Conservation (phyloP, 2,329 filamentous ascomycete species). For the Exophiala calicioides region DNA sequence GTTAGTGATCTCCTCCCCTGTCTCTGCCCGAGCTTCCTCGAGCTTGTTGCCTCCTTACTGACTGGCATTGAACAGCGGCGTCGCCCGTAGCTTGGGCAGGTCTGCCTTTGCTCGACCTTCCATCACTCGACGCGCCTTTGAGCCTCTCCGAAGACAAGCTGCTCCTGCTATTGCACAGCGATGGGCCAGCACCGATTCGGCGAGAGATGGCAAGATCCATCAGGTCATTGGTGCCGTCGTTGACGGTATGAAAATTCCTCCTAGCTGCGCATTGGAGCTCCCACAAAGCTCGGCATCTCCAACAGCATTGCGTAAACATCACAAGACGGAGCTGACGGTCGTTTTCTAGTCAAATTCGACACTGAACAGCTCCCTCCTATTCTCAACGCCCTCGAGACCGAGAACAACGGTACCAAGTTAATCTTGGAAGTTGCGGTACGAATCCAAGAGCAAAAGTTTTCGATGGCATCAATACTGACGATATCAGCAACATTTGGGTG, state of each 20-base stretch:
- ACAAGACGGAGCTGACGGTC: conserved; percentile 21
- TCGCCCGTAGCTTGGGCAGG: conserved; percentile 66
- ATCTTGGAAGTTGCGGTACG: conserved; percentile 94
- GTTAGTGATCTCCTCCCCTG: conserved; percentile 43
- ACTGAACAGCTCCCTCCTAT: conserved; percentile 89
- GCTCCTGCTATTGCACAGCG: conserved; percentile 61
- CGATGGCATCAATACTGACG: conserved; percentile 29
- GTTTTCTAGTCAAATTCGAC: conserved; percentile 86
- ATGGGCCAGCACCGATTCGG: conserved; percentile 61
- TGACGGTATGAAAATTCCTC: conserved; percentile 69
- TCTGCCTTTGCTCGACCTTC: conserved; percentile 57
- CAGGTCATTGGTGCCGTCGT: conserved; percentile 98
- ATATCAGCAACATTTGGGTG: conserved; percentile 92
- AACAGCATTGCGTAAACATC: conserved; percentile 11
- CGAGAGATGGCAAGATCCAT: conserved; percentile 64
- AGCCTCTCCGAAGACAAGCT: conserved; percentile 59
- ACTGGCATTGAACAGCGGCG: conserved; percentile 53
- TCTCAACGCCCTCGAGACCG: conserved; percentile 92
- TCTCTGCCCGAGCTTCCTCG: conserved; percentile 21
- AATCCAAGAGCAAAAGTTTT: conserved; percentile 2
- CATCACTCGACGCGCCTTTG: conserved; percentile 57
- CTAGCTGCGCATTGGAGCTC: conserved; percentile 42
- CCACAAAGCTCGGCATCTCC: conserved; percentile 41
- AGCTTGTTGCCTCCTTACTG: conserved; percentile 42
- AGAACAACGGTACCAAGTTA: conserved; percentile 91